Base-by-base conservation (phyloP, 352 stramenopile genomes). In the Phytophthora fragariaefolia region DNA sequence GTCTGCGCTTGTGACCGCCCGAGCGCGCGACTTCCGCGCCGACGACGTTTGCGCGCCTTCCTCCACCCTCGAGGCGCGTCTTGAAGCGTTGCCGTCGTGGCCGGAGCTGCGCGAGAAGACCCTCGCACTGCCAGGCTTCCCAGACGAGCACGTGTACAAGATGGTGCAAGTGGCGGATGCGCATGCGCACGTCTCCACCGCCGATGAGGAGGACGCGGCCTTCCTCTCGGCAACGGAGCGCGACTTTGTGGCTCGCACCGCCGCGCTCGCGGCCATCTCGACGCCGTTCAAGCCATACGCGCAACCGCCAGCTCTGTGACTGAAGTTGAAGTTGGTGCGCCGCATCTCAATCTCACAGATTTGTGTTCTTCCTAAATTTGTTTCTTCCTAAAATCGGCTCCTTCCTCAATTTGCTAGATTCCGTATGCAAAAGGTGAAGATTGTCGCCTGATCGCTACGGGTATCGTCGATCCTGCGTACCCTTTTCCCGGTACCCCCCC, bases 101-200 rank as follows among this genome's bases (percentile, higher is more conserved):
- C 23, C 70, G 1, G 49, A 80, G 28, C 71, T 89, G 18, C 58
- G 83, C 32, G 63, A 58, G 1, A 50, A 64, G 10, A 69, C 68
- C 2, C 66, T 89, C 18, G 70, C 59, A 1, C 36, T 87, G 0
- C 49, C 73, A 4, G 74, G 51, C 3, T 75, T 79, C 52, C 74
- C 76, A 0, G 82, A 91, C 43, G 79, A 86, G 51, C 82, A 91
- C 51, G 74, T 88, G 9, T 89, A 87, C 71, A 91, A 91, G 59
- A 52, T 91, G 30, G 80, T 91, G 42, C 80, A 89, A 18, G 78
- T 89, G 23, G 80, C 76, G 3, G 58, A 69, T 22, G 72, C 65
- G 1, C 71, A 87, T 58, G 76, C 69, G 34, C 34, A 43, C 34
- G 34, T 17, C 12, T 20, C 5, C 34, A 66, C 5, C 17, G 32